Evolutionary conservation across 2,329 filamentous ascomycete genomes (phyloP), one percentile per base, ranked within the genome.

Genomic region (Waltergamsia citrina): DNA sequence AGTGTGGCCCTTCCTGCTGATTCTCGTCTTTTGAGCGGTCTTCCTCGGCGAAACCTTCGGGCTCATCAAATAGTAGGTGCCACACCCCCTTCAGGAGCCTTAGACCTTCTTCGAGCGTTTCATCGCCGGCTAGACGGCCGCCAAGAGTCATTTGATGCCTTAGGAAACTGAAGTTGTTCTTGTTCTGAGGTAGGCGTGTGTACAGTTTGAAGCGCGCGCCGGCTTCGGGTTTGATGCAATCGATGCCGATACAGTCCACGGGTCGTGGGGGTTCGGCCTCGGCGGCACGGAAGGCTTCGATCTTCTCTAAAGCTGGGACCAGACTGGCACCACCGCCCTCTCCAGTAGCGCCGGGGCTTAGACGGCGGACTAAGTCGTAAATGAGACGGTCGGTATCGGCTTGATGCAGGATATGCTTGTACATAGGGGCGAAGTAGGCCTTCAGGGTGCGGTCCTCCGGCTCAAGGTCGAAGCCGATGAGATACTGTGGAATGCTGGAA

Each of bases 201-300:
- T 50, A 51, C n/a, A 51, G 32, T 37, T 50, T 51, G 30, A 47
- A 40, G 29, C 48, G 34, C 8, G 48, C 48, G 2, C 46, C 47
- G 17, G 40, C 39, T 12, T 46, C 41, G 4, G 47, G 47, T 18
- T 37, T 40, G n/a, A 49, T 27, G 23, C 47, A 48, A 32, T 50
- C 47, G 14, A 50, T 42, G n/a, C 46, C 44, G 5, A 50, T 45
- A 21, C 50, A 43, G 28, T 44, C 47, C 1, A 49, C 42, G 2
- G 46, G 29, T 3, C 46, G 38, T 4, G 43, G 40, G 1, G 42
- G 42, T 6, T 43, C 39, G 14, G 39, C 32, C 9, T 28, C 38
- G 26, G n/a, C n/a, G n/a, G n/a, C n/a, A n/a, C 44, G 38, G 12
- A 44, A 47, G 2, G 24, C 26, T 25, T 48, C 46, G 6, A 46